Conservation (phyloP, 345 rosid species). For the Citrus glauca region DNA sequence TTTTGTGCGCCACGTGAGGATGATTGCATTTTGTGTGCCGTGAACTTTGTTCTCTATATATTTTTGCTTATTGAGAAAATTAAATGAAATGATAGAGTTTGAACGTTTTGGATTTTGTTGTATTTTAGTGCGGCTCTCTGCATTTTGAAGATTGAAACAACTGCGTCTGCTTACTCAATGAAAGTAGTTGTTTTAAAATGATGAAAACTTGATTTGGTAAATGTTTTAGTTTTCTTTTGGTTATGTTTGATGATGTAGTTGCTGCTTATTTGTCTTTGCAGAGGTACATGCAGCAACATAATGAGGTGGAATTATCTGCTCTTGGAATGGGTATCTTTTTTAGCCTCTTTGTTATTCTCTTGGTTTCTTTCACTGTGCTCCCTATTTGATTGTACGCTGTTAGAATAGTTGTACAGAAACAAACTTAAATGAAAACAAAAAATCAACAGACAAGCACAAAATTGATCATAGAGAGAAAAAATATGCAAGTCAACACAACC, state of each 20-base stretch:
- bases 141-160: too few species aligned
- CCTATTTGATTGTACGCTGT: not conserved
- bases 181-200: not conserved
- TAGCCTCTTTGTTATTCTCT: not conserved
- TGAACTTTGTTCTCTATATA: not conserved
- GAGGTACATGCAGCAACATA: constrained; percentile 77
- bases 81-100: not conserved
- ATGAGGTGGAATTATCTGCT: constrained; percentile 70
- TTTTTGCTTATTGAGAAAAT: constrained; percentile 1
- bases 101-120: not conserved
- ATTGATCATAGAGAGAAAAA: not conserved
- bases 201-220: not conserved
- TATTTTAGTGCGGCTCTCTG: not conserved
- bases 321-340: constrained; percentile 62
- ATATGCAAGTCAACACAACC: not conserved
- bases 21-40: not conserved
- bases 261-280: constrained; percentile 25
- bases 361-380: not conserved
- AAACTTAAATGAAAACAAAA: too few species aligned
- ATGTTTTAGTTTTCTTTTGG: not conserved
- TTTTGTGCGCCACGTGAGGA: not conserved
- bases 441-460: too few species aligned
- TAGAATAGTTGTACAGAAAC: too few species aligned
- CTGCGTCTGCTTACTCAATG: not conserved
- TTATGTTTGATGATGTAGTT: not conserved